Evolutionary conservation across 129 eudicot species (phyloP), one percentile per base, ranked within the genome.

Genomic region (Pulicaria dysenterica): DNA sequence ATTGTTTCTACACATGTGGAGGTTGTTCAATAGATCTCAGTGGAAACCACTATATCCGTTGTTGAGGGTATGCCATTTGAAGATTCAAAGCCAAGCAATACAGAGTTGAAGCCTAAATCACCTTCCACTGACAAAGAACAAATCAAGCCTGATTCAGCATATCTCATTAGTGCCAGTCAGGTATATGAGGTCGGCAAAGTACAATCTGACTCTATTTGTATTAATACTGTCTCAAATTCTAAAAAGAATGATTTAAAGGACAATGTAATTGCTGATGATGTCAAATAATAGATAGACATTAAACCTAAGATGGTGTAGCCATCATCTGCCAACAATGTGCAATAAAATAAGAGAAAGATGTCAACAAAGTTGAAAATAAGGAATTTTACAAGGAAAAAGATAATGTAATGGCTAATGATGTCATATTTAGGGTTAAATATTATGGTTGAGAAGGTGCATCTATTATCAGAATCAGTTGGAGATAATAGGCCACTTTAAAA

Each of bases 141-240:
- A 24, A 56, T 50, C 16, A 50, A 65, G 71, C 75, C 55, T 67
- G 45, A 76, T 56, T 65, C 83, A 34, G 67, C 87, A 64, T 59
- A 77, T 24, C 31, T 24, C 31, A 24, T 24, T 79, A 50, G 77
- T 75, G 75, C 85, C 69, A 74, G 78, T 81, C 95, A 87, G 95
- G 96, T 83, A 87, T 77, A 76, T 72, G 89, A 89, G 90, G 92
- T 87, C 91, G 79, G 73, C 88, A 84, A 81, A 77, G 89, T 89
- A 83, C 84, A 72, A 81, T 81, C 86, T 89, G 89, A 92, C 77
- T 83, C 88, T 86, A 77, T 85, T 86, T 84, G 91, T 83, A 75
- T 83, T 81, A 96, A 86, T 79, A 78, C 82, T 84, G 80, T 87
- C 75, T 75, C 89, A 54, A 75, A 79, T 87, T 63, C 64, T 85